Percentiles rank a stretch among this genome's conserved stretches.
phyloP scores from a whole-genome alignment of 805 yeast species.

The Yarrowia sp. region DNA sequence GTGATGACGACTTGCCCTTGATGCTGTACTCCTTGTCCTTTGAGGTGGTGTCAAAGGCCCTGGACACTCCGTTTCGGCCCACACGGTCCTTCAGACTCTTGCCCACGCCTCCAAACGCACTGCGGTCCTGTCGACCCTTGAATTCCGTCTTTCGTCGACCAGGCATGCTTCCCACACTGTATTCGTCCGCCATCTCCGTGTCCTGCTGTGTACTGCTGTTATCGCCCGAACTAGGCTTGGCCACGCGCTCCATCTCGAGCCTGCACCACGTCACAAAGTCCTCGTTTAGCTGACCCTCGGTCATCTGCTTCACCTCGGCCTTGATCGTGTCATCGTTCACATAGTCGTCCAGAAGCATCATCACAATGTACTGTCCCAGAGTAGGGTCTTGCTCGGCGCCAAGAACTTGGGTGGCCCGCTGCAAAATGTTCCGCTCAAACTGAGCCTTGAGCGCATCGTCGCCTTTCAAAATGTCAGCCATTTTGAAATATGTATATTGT shows the following conservation, averaged over 20 bases:
- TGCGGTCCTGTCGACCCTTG: constrained; percentile 16
- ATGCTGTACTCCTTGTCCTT: constrained; percentile 9
- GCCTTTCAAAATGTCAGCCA: constrained; percentile 30
- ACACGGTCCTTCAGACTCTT: constrained; percentile 35
- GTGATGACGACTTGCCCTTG: neutral
- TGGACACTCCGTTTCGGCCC: constrained; percentile 26
- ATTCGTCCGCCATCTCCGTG: constrained; percentile 21
- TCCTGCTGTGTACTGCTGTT: neutral
- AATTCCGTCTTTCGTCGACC: constrained; percentile 14
- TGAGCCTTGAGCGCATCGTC: constrained; percentile 27
- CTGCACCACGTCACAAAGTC: constrained; percentile 32
- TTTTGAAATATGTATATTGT: neutral
- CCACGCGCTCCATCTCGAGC: constrained; percentile 14
- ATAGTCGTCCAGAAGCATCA: constrained; percentile 31
- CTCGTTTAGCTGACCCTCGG: constrained; percentile 1
- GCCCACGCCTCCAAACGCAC: constrained; percentile 29
- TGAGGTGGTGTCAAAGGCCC: neutral
- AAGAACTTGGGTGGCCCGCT: constrained; percentile 8
- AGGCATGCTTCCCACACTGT: neutral
- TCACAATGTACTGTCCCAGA: constrained; percentile 17
- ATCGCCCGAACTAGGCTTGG: neutral
- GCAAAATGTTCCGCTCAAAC: constrained; percentile 15
- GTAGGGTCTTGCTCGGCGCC: constrained; percentile 21
- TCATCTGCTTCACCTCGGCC: constrained; percentile 15
- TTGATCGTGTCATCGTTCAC: constrained; percentile 25